Percentiles rank a stretch among this genome's conserved stretches.
Conservation (phyloP, 2,329 filamentous ascomycete genomes). For the Exophiala dermatitidis region DNA sequence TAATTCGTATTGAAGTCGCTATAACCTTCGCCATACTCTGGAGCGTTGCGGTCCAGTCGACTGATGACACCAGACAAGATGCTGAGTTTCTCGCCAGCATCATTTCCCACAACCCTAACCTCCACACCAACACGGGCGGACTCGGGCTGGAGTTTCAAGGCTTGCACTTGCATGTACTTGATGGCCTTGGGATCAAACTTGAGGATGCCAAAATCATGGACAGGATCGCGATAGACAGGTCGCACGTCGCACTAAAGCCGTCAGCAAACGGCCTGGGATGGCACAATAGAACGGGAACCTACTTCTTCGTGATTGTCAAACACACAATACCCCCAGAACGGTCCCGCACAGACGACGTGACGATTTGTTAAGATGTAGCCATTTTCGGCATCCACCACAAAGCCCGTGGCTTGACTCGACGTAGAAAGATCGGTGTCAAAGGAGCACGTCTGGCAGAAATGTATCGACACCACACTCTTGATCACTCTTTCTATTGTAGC, state of each 20-base stretch:
- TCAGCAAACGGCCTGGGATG: slow-evolving; percentile 12
- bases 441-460: slow-evolving; percentile 95
- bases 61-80: slow-evolving; percentile 97
- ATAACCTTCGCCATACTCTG: slow-evolving; percentile 95
- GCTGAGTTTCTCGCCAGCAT: slow-evolving; percentile 96
- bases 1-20: slow-evolving; percentile 96
- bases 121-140: slow-evolving; percentile 81
- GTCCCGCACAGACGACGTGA: slow-evolving; percentile 89
- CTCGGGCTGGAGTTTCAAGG: slow-evolving; percentile 74
- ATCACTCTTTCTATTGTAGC: slow-evolving; percentile 91
- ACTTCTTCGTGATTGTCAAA: slow-evolving; percentile 95
- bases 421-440: slow-evolving; percentile 96
- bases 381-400: slow-evolving; percentile 89
- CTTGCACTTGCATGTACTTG: slow-evolving; percentile 89
- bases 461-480: slow-evolving; percentile 93
- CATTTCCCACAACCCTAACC: slow-evolving; percentile 95
- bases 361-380: slow-evolving; percentile 85
- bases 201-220: slow-evolving; percentile 96
- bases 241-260: slow-evolving; percentile 71
- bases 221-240: slow-evolving; percentile 93
- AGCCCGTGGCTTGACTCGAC: slow-evolving; percentile 92
- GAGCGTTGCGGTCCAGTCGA: slow-evolving; percentile 88
- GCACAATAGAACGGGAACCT: slow-evolving; percentile 23
- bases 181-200: slow-evolving; percentile 93
- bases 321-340: slow-evolving; percentile 96